Evolutionary conservation across 148 eudicot genomes (phyloP), one percentile per base, ranked within the genome.

Genomic region (Bassia scoparia): DNA sequence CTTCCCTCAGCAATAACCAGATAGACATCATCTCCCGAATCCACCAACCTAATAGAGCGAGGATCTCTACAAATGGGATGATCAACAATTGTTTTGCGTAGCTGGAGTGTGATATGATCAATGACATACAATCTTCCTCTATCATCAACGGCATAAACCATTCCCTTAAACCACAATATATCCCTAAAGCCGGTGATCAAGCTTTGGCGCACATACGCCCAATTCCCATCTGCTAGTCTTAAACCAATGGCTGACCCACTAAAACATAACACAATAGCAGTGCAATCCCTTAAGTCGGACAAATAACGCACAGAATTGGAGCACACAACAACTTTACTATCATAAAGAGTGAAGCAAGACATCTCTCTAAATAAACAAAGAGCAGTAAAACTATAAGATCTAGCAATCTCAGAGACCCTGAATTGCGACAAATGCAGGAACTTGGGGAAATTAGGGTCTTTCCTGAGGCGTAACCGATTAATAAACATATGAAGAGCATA

Each of bases 241-340:
- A 55, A 16, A 0, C 62, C 33, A 18, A 61, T 17, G 9, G 61
- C 37, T 6, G 46, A 61, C 1, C 75, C 68, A 27, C 2, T 16
- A 1, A 30, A 54, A 48, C 21, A 72, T 5, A 72, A n/a, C 48
- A 72, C 75, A 30, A 72, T 29, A 31, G 33, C 68, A 29, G 59
- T 52, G 38, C 18, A 60, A 60, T 17, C 35, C n/a, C n/a, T n/a
- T n/a, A n/a, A n/a, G n/a, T n/a, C n/a, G n/a, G n/a, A n/a, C n/a
- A n/a, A n/a, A n/a, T n/a, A n/a, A n/a, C n/a, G n/a, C n/a, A n/a
- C 35, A n/a, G 46, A 20, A 4, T 13, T 3, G 14, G 30, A 20
- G 26, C 50, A 71, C 15, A 48, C 10, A 11, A 72, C 11, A 5
- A 72, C 75, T 31, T 41, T 41, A 41, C 44, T 1, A 41, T 9